Conservation (phyloP, 257 asterid genomes). For the Eucommia ulmoides region DNA sequence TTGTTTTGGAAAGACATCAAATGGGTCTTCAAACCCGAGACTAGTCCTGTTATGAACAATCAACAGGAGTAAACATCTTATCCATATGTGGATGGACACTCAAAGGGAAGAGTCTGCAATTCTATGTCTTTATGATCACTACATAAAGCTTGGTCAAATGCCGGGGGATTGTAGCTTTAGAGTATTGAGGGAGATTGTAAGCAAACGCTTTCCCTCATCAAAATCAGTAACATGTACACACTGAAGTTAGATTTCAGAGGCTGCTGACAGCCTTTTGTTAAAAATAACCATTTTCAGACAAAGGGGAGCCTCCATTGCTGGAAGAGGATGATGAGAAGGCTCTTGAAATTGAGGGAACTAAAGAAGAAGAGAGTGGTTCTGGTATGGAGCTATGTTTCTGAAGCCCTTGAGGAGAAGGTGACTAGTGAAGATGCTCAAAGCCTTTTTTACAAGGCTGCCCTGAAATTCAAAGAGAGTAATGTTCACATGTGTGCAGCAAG, state of each 20-base stretch:
- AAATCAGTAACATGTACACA: slow-evolving; percentile 70
- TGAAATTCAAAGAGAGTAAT: slow-evolving; percentile 93
- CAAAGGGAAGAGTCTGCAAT: slow-evolving; percentile 18
- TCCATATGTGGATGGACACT: slow-evolving; percentile 7
- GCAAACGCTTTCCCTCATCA: slow-evolving; percentile 73
- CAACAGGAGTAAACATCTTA: slow-evolving; percentile 20
- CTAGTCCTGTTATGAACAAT: slow-evolving; percentile 24
- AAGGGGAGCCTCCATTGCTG: slow-evolving; percentile 62
- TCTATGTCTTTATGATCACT: slow-evolving; percentile 71
- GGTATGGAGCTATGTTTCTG: slow-evolving; percentile 98
- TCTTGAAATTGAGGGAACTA: slow-evolving; percentile 25
- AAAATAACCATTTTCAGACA: no score
- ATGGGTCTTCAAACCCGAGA: slow-evolving; percentile 36
- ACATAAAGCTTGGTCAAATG: slow-evolving; percentile 85
- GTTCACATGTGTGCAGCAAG: slow-evolving; percentile 98
- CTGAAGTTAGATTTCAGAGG: slow-evolving; percentile 77
- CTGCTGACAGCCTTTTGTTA: slow-evolving; percentile 34
- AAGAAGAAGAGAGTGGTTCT: slow-evolving; percentile 45
- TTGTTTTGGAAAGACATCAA: slow-evolving; percentile 65
- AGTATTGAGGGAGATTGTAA: slow-evolving; percentile 61
- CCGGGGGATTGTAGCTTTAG: slow-evolving; percentile 60
- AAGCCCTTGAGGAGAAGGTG: slow-evolving; percentile 89
- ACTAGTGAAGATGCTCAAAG: slow-evolving; percentile 82
- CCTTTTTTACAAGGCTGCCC: slow-evolving; percentile 73
- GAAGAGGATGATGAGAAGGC: slow-evolving; percentile 80